Evolutionary conservation across 2,329 filamentous ascomycete genomes (phyloP).

Genomic region (Cladophialophora carrionii): DNA sequence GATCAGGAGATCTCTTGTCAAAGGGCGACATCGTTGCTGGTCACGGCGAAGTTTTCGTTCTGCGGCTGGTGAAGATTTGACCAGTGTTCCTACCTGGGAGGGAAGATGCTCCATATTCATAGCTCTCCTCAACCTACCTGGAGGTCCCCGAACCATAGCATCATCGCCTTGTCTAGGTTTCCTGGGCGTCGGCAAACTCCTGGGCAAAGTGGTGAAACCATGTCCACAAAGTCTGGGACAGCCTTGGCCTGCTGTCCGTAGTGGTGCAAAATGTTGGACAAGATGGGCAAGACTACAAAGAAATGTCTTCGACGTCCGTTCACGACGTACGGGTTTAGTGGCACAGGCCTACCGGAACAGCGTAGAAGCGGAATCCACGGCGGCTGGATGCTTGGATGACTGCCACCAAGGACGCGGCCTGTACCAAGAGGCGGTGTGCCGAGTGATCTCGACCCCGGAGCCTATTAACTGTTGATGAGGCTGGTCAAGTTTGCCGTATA

Average conservation of each 20-base stretch:
- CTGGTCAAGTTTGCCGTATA: background rate
- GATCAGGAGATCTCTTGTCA: background rate
- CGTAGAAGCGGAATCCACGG: background rate
- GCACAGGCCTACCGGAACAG: background rate
- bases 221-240: slow-evolving; percentile 4
- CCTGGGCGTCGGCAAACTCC: background rate
- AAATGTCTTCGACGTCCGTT: background rate
- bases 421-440: background rate
- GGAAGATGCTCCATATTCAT: background rate
- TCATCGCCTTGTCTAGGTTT: background rate
- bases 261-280: background rate
- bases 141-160: background rate
- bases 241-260: background rate
- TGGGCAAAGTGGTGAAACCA: slow-evolving; percentile 1
- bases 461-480: background rate
- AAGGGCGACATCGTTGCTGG: background rate
- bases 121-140: background rate
- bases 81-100: background rate
- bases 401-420: background rate
- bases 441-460: background rate
- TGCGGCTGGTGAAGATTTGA: background rate
- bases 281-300: background rate
- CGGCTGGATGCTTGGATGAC: background rate
- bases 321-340: background rate
- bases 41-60: background rate